Percentiles rank a stretch among this genome's conserved stretches.
These are phyloP conservation scores for Kockiozyma suomiensis DNA, from an alignment of 805 yeast species.

Conservation along the genomic window DNA sequence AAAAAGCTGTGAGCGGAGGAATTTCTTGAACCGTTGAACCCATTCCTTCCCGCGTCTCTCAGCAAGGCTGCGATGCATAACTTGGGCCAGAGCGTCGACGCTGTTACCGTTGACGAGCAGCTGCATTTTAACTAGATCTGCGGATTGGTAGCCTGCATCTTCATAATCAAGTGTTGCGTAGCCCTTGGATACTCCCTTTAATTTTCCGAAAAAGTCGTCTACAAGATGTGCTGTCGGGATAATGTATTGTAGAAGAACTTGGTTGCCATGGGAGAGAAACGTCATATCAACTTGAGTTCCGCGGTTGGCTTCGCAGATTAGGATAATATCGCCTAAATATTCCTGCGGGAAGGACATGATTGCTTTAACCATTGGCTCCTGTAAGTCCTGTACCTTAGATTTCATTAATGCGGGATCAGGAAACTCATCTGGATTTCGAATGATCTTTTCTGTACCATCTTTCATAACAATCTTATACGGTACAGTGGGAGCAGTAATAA, in stretches of 20 bases:
- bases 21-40: conserved; percentile 80
- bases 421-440: conserved; percentile 91
- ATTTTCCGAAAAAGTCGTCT: conserved; percentile 92
- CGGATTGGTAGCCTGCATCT: conserved; percentile 80
- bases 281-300: conserved; percentile 81
- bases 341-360: conserved; percentile 90
- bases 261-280: conserved; percentile 69
- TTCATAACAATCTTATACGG: conserved; percentile 78
- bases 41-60: conserved; percentile 74
- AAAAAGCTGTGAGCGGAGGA: conserved; percentile 76
- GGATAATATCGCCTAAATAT: conserved; percentile 82
- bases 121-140: conserved; percentile 85
- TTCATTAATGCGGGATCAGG: conserved; percentile 58
- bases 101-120: conserved; percentile 84
- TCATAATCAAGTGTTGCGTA: conserved; percentile 95
- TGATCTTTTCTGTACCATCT: conserved; percentile 63
- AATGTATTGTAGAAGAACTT: conserved; percentile 75
- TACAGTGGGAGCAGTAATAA: conserved; percentile 93
- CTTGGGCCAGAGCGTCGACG: conserved; percentile 89
- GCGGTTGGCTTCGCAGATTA: conserved; percentile 79
- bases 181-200: conserved; percentile 87
- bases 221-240: conserved; percentile 87
- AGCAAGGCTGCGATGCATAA: conserved; percentile 80
- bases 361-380: conserved; percentile 90
- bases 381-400: conserved; percentile 53